A percentile compares a stretch with the other conserved stretches of the same genome.
These are phyloP conservation scores for Fusarium marasasianum DNA, from an alignment of 2,329 filamentous ascomycete genomes.

Conservation along the genomic window DNA sequence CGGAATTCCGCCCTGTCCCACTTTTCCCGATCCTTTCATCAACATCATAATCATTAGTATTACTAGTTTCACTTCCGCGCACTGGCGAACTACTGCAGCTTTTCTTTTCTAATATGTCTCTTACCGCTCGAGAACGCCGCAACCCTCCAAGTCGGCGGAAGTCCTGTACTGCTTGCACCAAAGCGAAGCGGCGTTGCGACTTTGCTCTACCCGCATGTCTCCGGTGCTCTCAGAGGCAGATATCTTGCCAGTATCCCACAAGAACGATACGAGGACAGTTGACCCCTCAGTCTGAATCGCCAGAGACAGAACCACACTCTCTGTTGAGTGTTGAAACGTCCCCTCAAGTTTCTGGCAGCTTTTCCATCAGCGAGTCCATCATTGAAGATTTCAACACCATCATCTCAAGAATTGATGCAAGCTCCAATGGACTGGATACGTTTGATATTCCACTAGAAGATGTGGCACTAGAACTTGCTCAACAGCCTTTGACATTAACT, in stretches of 20 bases:
- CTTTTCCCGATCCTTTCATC: slow-evolving; percentile 25
- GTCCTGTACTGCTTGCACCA: slow-evolving; percentile 65
- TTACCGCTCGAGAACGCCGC: slow-evolving; percentile 48
- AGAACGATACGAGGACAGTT: neutral
- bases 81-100: neutral
- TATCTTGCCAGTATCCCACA: slow-evolving; percentile 59
- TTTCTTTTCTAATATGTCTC: slow-evolving; percentile 37
- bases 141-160: slow-evolving; percentile 62
- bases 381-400: slow-evolving; percentile 29
- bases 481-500: slow-evolving; percentile 34
- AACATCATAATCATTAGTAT: neutral
- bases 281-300: neutral
- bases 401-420: slow-evolving; percentile 25
- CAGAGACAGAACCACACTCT: slow-evolving; percentile 9
- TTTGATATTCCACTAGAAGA: slow-evolving; percentile 29
- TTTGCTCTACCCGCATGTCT: slow-evolving; percentile 60
- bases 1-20: slow-evolving; percentile 45
- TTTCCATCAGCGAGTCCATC: neutral
- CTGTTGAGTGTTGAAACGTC: slow-evolving; percentile 8
- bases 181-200: slow-evolving; percentile 66
- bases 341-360: neutral
- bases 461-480: slow-evolving; percentile 30
- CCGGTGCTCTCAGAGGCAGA: slow-evolving; percentile 59
- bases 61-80: neutral
- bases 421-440: slow-evolving; percentile 8